phyloP scores from a whole-genome alignment of 2,329 filamentous ascomycete genomes.

The Phyllosticta citrichinensis region DNA sequence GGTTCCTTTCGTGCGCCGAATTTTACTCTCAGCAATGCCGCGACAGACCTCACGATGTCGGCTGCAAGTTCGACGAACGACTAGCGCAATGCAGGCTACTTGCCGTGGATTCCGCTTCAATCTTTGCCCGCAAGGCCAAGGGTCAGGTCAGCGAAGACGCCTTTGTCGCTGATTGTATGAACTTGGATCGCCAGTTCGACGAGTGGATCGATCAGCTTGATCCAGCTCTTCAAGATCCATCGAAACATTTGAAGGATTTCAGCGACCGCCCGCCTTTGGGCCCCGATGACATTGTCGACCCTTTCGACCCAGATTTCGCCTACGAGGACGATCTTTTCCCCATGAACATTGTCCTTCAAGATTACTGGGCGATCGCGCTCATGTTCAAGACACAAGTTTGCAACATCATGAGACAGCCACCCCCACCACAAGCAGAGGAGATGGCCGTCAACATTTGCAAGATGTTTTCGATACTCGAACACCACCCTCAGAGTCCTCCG shows the following conservation, averaged over 20 bases:
- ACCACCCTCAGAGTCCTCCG: slow-evolving; percentile 58
- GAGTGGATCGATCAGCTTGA: slow-evolving; percentile 45
- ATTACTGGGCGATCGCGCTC: slow-evolving; percentile 68
- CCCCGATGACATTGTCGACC: slow-evolving; percentile 61
- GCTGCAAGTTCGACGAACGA: slow-evolving; percentile 57
- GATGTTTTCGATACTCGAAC: slow-evolving; percentile 67
- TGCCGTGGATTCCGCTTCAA: slow-evolving; percentile 67
- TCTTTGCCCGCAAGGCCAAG: slow-evolving; percentile 60
- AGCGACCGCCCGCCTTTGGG: slow-evolving; percentile 42
- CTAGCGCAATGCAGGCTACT: slow-evolving; percentile 60
- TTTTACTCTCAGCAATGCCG: slow-evolving; percentile 52
- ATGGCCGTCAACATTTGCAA: slow-evolving; percentile 64
- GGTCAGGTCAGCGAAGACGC: slow-evolving; percentile 53
- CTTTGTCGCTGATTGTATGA: slow-evolving; percentile 52
- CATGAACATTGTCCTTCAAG: slow-evolving; percentile 63
- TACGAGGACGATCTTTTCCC: slow-evolving; percentile 61
- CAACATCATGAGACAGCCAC: slow-evolving; percentile 42
- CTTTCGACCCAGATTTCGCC: slow-evolving; percentile 59
- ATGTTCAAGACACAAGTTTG: slow-evolving; percentile 72
- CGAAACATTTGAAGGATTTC: slow-evolving; percentile 55
- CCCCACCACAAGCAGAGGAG: slow-evolving; percentile 44
- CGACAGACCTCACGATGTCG: slow-evolving; percentile 51
- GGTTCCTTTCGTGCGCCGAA: slow-evolving; percentile 59
- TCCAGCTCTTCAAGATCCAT: slow-evolving; percentile 49
- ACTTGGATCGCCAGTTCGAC: slow-evolving; percentile 32